These are phyloP conservation scores for Aspergillus flavus DNA, from an alignment of 2,329 filamentous ascomycete genomes.

Conservation along the genomic window DNA sequence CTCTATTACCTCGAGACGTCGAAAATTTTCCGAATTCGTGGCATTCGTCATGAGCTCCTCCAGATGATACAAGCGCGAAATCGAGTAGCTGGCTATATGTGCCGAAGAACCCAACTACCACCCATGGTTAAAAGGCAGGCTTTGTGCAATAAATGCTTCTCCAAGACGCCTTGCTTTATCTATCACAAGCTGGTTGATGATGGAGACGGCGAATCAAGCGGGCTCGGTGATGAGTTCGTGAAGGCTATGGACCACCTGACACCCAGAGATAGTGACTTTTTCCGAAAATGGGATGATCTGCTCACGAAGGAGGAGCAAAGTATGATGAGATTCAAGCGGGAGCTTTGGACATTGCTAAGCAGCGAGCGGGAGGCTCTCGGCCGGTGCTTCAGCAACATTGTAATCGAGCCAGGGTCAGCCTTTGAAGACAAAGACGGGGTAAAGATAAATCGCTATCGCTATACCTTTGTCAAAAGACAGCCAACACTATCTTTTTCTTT, in stretches of 20 bases:
- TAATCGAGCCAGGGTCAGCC: conserved; percentile 77
- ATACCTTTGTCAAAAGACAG: conserved; percentile 77
- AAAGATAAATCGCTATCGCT: conserved; percentile 90
- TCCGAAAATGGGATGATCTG: conserved; percentile 90
- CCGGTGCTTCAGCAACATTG: conserved; percentile 84
- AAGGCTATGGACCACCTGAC: conserved; percentile 79
- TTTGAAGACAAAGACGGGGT: conserved; percentile 68
- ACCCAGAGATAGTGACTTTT: conserved; percentile 75
- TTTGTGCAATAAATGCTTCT: conserved; percentile 85
- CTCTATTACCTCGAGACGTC: conserved; percentile 95
- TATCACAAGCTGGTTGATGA: conserved; percentile 90
- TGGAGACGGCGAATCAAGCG: conserved; percentile 78
- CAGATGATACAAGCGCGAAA: conserved; percentile 98
- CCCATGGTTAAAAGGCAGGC: conserved; percentile 82
- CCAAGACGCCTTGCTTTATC: conserved; percentile 85
- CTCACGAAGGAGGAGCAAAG: conserved; percentile 94
- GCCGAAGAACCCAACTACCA: conserved; percentile 79
- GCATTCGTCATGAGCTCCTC: conserved; percentile 82
- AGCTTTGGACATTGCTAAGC: conserved; percentile 96
- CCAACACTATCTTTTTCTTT: conserved; percentile 72
- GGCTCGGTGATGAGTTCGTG: conserved; percentile 78
- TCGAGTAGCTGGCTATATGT: conserved; percentile 79
- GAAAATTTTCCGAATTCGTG: conserved; percentile 80
- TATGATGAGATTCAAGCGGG: conserved; percentile 79
- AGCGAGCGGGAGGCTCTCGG: conserved; percentile 83